phyloP scores from a whole-genome alignment of 441 rosid genomes.

The Populus tomentosa region DNA sequence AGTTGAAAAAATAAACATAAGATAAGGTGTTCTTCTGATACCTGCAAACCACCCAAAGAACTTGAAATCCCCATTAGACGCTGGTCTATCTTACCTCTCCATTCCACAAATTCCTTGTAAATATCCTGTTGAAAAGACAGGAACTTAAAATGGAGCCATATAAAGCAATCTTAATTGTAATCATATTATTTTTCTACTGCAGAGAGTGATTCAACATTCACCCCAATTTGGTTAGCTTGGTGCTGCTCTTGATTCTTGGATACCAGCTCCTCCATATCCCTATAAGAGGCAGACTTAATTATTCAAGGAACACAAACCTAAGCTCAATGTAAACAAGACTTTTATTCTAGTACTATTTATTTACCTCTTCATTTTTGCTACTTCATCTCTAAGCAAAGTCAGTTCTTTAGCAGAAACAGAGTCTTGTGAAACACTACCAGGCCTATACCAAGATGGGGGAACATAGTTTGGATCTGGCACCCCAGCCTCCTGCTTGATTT shows the following conservation, averaged over 20 bases:
- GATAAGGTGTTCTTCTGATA: slow-evolving; percentile 16
- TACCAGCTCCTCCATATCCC: slow-evolving; percentile 53
- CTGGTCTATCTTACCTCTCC: slow-evolving; percentile 65
- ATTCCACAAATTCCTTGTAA: slow-evolving; percentile 49
- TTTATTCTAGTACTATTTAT: not conserved
- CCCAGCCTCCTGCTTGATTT: slow-evolving; percentile 59
- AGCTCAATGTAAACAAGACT: not conserved
- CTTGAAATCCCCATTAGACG: slow-evolving; percentile 50
- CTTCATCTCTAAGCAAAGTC: slow-evolving; percentile 56
- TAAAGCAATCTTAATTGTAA: slow-evolving; percentile 4
- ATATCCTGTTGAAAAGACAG: slow-evolving; percentile 38
- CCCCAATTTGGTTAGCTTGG: slow-evolving; percentile 52
- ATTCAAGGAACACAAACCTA: not conserved
- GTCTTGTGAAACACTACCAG: slow-evolving; percentile 36
- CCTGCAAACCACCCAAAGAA: slow-evolving; percentile 75
- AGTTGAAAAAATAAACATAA: not conserved
- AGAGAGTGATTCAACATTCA: slow-evolving; percentile 24
- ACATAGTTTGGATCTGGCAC: slow-evolving; percentile 49
- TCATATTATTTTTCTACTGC: not conserved
- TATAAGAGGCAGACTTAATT: slow-evolving; percentile 13
- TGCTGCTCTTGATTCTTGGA: slow-evolving; percentile 45
- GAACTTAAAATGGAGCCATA: slow-evolving; percentile 15
- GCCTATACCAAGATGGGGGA: slow-evolving; percentile 59
- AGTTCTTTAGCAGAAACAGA: slow-evolving; percentile 41
- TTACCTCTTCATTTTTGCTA: slow-evolving; percentile 70